Conservation (phyloP, 306 rosid genomes). For the Ochetophila trinervis region DNA sequence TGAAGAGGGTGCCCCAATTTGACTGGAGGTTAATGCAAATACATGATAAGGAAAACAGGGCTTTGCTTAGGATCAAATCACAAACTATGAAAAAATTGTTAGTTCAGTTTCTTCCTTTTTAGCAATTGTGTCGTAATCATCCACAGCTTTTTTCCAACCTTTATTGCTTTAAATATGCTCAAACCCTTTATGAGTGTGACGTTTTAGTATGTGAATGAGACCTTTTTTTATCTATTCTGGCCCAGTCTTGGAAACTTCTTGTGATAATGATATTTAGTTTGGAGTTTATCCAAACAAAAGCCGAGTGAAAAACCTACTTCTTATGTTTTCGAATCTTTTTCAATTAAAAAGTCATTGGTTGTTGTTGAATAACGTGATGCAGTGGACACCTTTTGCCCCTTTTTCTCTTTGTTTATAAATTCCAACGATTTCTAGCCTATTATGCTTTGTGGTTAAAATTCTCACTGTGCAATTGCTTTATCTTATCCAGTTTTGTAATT, state of each 20-base stretch:
- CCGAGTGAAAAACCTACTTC: constrained; percentile 7
- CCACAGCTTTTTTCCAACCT: constrained; percentile 7
- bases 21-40: not conserved
- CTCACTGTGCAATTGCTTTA: not conserved
- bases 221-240: constrained; percentile 1
- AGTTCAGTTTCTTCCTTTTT: not conserved
- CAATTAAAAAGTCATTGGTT: constrained; percentile 11
- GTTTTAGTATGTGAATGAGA: constrained; percentile 21
- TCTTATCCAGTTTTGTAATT: constrained; percentile 22
- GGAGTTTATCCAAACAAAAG: constrained; percentile 18
- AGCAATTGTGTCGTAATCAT: constrained; percentile 14
- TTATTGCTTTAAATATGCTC: constrained; percentile 18
- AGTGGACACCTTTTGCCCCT: not conserved
- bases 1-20: not conserved
- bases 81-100: not conserved
- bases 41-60: not conserved
- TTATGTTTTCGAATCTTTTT: constrained; percentile 13
- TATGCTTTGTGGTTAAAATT: not conserved
- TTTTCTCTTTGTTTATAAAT: too few relatives aligned
- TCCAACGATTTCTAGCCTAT: not conserved
- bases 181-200: not conserved
- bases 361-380: constrained; percentile 28
- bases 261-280: constrained; percentile 10
- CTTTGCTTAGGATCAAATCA: constrained; percentile 13
- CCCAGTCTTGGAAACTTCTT: constrained; percentile 1